These are phyloP conservation scores for Coemansia sp. DNA, from an alignment of 192 early-diverging fungal species.

Conservation along the genomic window DNA sequence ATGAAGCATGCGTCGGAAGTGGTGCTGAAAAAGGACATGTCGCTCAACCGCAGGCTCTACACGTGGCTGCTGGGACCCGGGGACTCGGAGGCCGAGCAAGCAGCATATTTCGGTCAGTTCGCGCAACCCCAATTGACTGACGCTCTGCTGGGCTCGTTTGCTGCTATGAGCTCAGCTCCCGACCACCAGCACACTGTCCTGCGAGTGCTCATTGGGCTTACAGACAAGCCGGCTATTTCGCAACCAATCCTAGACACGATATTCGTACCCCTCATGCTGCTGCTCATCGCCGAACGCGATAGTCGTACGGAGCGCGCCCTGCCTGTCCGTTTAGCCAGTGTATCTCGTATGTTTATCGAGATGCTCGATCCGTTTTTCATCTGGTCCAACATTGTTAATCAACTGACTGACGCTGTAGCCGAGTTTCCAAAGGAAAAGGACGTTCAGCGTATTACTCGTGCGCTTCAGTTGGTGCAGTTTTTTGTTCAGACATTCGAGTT, in stretches of 20 bases:
- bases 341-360: constrained; percentile 88
- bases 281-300: constrained; percentile 62
- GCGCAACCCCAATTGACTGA: constrained; percentile 60
- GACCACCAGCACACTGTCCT: constrained; percentile 63
- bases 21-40: constrained; percentile 91
- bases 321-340: constrained; percentile 69
- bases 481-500: constrained; percentile 75
- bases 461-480: constrained; percentile 70
- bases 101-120: constrained; percentile 60
- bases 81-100: constrained; percentile 58
- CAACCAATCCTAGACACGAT: constrained; percentile 73
- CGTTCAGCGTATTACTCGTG: constrained; percentile 21
- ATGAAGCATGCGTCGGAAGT: constrained; percentile 76
- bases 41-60: constrained; percentile 90
- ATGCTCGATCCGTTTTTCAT: constrained; percentile 87
- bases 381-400: constrained; percentile 72
- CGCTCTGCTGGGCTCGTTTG: constrained; percentile 65
- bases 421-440: constrained; percentile 2
- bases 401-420: constrained; percentile 56
- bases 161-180: constrained; percentile 24
- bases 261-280: constrained; percentile 72
- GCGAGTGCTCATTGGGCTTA: constrained; percentile 81
- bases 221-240: constrained; percentile 86
- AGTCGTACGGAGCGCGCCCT: constrained; percentile 17
- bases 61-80: constrained; percentile 80